These are phyloP conservation scores for Fusarium abutilonis DNA, from an alignment of 2,329 filamentous ascomycete species.

Conservation along the genomic window DNA sequence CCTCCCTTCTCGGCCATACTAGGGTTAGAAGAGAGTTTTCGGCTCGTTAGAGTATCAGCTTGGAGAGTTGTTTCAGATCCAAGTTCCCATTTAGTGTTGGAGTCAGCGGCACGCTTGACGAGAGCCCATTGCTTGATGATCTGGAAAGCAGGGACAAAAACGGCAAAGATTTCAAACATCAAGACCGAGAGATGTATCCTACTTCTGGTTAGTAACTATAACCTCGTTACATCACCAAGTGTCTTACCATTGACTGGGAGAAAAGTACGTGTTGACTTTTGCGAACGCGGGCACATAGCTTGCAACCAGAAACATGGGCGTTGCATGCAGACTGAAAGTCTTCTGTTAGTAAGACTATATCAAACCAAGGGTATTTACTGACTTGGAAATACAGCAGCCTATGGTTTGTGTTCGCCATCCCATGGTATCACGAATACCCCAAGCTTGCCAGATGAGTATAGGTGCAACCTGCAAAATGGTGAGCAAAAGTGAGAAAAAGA, in stretches of 20 bases:
- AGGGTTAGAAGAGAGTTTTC: not conserved
- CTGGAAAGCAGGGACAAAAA: conserved; percentile 70
- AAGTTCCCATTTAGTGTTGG: conserved; percentile 15
- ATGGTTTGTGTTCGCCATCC: conserved; percentile 72
- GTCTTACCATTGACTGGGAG: conserved; percentile 69
- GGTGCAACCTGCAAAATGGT: conserved; percentile 54
- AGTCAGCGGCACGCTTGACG: conserved; percentile 44
- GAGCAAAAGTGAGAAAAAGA: not conserved
- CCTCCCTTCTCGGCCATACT: conserved; percentile 8
- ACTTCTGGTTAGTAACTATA: not conserved
- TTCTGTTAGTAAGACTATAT: conserved; percentile 7
- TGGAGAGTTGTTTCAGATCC: conserved; percentile 20
- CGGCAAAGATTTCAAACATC: conserved; percentile 67
- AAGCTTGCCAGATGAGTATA: conserved; percentile 66
- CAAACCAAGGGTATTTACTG: conserved; percentile 16
- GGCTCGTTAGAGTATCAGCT: conserved; percentile 24
- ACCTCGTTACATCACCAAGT: conserved; percentile 56
- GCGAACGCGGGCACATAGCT: conserved; percentile 61
- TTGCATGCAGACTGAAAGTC: conserved; percentile 63
- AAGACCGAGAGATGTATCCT: conserved; percentile 61
- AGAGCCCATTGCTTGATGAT: conserved; percentile 57
- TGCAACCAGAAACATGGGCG: conserved; percentile 72
- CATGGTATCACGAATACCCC: conserved; percentile 70
- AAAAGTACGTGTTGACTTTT: conserved; percentile 61
- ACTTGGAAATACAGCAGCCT: conserved; percentile 57